A percentile compares a stretch with the other conserved stretches of the same genome.
These are phyloP conservation scores for Boletus rex-veris DNA, from an alignment of 768 basidiomycete species.

Conservation along the genomic window DNA sequence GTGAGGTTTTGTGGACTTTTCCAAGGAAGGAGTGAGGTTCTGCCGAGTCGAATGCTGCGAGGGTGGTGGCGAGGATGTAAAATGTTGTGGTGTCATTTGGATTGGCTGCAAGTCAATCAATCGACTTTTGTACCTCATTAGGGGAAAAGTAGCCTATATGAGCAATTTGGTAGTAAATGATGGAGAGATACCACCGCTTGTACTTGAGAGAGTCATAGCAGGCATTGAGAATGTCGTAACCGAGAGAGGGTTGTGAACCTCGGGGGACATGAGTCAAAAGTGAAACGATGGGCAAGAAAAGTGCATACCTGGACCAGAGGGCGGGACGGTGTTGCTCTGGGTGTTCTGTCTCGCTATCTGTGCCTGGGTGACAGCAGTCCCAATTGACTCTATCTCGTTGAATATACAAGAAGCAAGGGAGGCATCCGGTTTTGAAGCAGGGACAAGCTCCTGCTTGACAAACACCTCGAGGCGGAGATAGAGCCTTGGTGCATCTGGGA, in stretches of 20 bases:
- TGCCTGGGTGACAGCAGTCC: slow-evolving; percentile 48
- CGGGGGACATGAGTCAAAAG: slow-evolving; percentile 4
- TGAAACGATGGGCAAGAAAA: not conserved
- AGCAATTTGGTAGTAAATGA: slow-evolving; percentile 59
- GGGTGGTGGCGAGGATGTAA: slow-evolving; percentile 63
- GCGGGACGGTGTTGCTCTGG: slow-evolving; percentile 49
- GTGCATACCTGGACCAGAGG: slow-evolving; percentile 50
- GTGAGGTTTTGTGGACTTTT: slow-evolving; percentile 46
- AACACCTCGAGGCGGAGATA: slow-evolving; percentile 54
- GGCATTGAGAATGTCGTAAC: slow-evolving; percentile 62
- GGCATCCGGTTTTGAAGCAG: slow-evolving; percentile 35
- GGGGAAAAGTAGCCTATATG: slow-evolving; percentile 59
- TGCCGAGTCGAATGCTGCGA: slow-evolving; percentile 64
- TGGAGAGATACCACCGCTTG: slow-evolving; percentile 66
- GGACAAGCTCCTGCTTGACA: slow-evolving; percentile 52
- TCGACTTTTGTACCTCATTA: slow-evolving; percentile 55
- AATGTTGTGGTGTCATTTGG: slow-evolving; percentile 66
- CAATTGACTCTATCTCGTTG: slow-evolving; percentile 59
- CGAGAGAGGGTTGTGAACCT: slow-evolving; percentile 49
- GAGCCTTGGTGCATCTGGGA: slow-evolving; percentile 43
- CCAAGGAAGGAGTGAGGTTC: slow-evolving; percentile 50
- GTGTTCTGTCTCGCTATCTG: slow-evolving; percentile 62
- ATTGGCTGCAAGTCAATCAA: slow-evolving; percentile 67
- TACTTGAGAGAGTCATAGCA: slow-evolving; percentile 71
- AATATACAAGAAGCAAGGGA: slow-evolving; percentile 56